These are phyloP conservation scores for Fusarium redolens DNA, from an alignment of 2,329 filamentous ascomycete genomes.

Conservation along the genomic window DNA sequence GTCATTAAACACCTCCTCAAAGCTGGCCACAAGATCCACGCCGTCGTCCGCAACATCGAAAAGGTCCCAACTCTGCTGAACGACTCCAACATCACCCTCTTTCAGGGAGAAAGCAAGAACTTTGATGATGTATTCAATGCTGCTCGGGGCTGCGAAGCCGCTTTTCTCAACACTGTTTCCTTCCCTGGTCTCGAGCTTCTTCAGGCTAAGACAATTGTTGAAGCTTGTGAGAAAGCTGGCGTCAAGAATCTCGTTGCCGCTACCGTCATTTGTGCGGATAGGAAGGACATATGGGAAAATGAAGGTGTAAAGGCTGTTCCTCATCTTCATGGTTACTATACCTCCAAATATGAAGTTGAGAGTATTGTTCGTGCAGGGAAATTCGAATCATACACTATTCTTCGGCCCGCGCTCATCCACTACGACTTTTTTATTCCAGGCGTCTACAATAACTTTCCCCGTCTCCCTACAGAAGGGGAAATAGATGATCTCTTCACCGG, in stretches of 20 bases:
- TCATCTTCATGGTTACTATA: constrained; percentile 47
- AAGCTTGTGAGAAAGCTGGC: constrained; percentile 48
- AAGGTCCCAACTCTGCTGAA: constrained; percentile 45
- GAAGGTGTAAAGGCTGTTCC: neutral
- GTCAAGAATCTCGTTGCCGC: constrained; percentile 44
- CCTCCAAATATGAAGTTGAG: constrained; percentile 54
- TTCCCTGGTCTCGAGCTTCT: constrained; percentile 44
- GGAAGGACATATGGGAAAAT: constrained; percentile 43
- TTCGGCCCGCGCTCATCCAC: constrained; percentile 48
- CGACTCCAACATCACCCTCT: constrained; percentile 46
- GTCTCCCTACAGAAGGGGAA: constrained; percentile 43
- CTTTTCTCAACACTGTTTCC: constrained; percentile 45
- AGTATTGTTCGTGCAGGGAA: constrained; percentile 44
- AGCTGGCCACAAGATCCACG: constrained; percentile 50
- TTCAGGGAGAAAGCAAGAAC: constrained; percentile 51
- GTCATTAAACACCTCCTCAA: constrained; percentile 49
- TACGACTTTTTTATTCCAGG: constrained; percentile 44
- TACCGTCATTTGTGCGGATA: constrained; percentile 39
- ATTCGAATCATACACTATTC: constrained; percentile 49
- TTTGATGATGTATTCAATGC: constrained; percentile 47
- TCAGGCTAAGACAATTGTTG: constrained; percentile 49
- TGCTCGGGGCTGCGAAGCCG: constrained; percentile 49
- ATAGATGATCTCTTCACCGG: constrained; percentile 43
- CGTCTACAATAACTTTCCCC: constrained; percentile 44
- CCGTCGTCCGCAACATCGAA: constrained; percentile 50